These are phyloP conservation scores for Nothomitra cinnamomea DNA, from an alignment of 2,329 filamentous ascomycete species.

Conservation along the genomic window DNA sequence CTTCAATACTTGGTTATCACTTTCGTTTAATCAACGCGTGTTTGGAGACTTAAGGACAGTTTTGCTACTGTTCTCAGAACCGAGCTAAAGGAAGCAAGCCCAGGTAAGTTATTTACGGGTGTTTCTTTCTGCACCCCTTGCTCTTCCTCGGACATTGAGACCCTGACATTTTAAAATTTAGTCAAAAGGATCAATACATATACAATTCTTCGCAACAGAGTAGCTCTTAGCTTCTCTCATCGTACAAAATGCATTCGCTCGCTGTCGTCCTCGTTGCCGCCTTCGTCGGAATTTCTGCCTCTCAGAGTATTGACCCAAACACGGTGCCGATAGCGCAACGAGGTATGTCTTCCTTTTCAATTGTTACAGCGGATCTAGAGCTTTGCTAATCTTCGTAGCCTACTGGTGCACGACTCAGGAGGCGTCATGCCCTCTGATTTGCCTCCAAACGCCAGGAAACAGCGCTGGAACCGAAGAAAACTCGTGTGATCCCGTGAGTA, in stretches of 20 bases:
- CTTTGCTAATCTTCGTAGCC: slow-evolving; percentile 13
- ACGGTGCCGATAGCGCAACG: slow-evolving; percentile 20
- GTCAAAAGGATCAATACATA: neutral
- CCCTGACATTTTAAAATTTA: neutral
- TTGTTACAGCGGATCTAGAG: slow-evolving; percentile 9
- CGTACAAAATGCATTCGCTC: slow-evolving; percentile 9
- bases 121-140: neutral
- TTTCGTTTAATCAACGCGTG: slow-evolving; percentile 3
- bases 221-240: neutral
- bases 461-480: slow-evolving; percentile 18
- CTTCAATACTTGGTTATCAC: slow-evolving; percentile 1
- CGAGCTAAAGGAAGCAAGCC: neutral
- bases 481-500: slow-evolving; percentile 24
- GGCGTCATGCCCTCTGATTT: slow-evolving; percentile 31
- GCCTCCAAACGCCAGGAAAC: slow-evolving; percentile 25
- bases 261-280: slow-evolving; percentile 17
- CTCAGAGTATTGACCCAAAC: slow-evolving; percentile 28
- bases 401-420: slow-evolving; percentile 28
- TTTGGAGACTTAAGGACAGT: neutral
- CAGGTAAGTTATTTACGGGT: neutral
- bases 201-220: neutral
- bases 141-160: neutral
- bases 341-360: slow-evolving; percentile 15
- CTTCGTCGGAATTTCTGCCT: slow-evolving; percentile 19
- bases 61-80: neutral